These are phyloP conservation scores for Suhomyces coccinellae DNA, from an alignment of 1,139 yeast species.

Conservation along the genomic window DNA sequence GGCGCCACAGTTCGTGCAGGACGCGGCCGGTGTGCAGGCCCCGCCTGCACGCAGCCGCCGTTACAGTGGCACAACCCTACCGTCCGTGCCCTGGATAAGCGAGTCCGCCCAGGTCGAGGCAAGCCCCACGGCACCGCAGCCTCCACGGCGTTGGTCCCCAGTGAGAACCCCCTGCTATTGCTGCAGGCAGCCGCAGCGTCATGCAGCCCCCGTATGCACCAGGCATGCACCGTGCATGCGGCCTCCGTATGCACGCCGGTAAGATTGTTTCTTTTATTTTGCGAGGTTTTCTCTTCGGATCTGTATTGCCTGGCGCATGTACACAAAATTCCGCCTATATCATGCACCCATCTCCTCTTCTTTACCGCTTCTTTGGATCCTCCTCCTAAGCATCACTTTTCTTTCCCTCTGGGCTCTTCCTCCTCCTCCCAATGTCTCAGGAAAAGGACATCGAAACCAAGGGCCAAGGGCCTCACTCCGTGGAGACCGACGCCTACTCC, in stretches of 20 bases:
- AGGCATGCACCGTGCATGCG: background rate
- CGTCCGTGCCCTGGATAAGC: too few relatives aligned
- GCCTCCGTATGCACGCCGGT: background rate
- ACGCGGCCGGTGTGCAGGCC: too few relatives aligned
- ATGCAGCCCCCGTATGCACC: too few relatives aligned
- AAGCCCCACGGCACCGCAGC: too few relatives aligned
- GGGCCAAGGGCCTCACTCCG: constrained; percentile 14
- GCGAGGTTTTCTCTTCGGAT: constrained; percentile 8
- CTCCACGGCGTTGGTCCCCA: too few relatives aligned
- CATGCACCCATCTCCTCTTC: constrained; percentile 3
- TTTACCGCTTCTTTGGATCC: background rate
- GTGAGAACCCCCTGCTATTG: too few relatives aligned
- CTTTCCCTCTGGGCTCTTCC: background rate
- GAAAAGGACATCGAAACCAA: constrained; percentile 24
- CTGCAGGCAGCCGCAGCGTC: too few relatives aligned
- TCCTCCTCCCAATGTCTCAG: constrained; percentile 4
- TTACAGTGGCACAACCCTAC: too few relatives aligned
- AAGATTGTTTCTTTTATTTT: constrained; percentile 7
- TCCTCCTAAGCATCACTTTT: background rate
- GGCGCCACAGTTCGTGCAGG: background rate
- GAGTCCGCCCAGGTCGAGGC: too few relatives aligned
- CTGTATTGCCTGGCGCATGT: background rate
- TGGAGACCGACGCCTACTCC: constrained; percentile 17
- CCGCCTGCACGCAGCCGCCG: too few relatives aligned
- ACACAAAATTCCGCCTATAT: constrained; percentile 3